These are phyloP conservation scores for Podospora australis DNA, from an alignment of 495 filamentous ascomycete genomes.

Conservation along the genomic window DNA sequence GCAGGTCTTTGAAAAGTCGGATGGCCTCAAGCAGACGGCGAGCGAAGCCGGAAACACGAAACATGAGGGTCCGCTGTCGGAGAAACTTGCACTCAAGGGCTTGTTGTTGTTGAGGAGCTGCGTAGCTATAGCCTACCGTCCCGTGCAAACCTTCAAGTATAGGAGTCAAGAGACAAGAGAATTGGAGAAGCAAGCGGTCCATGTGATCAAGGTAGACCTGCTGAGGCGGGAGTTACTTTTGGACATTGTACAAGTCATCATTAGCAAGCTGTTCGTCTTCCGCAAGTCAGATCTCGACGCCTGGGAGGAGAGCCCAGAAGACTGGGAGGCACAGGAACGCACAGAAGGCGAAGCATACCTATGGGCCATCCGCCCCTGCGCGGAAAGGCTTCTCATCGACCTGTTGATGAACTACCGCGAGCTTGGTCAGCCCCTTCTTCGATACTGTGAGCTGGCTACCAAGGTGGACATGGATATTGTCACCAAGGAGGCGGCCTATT, in stretches of 20 bases:
- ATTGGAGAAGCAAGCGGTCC: constrained; percentile 57
- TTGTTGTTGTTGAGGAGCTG: constrained; percentile 79
- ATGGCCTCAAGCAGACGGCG: constrained; percentile 41
- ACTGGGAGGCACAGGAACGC: constrained; percentile 84
- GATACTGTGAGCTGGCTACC: constrained; percentile 69
- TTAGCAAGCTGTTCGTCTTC: constrained; percentile 84
- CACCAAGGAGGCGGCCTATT: constrained; percentile 88
- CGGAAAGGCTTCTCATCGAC: constrained; percentile 90
- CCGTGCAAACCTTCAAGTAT: constrained; percentile 74
- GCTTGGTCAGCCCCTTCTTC: constrained; percentile 64
- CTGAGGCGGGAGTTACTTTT: constrained; percentile 67
- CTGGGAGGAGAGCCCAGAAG: constrained; percentile 89
- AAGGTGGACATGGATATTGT: constrained; percentile 63
- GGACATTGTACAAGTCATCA: constrained; percentile 72
- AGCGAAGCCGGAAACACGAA: constrained; percentile 44
- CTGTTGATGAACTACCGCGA: constrained; percentile 80
- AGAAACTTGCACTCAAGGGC: constrained; percentile 72
- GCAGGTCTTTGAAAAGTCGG: constrained; percentile 54
- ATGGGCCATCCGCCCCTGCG: constrained; percentile 81
- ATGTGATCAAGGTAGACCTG: constrained; percentile 60
- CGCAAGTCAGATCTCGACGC: constrained; percentile 75
- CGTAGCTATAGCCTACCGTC: constrained; percentile 73
- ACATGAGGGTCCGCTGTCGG: constrained; percentile 54
- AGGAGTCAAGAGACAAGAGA: constrained; percentile 61
- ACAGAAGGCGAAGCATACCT: constrained; percentile 74